Base-by-base conservation (phyloP, 257 asterid genomes). In the Solanum lignicaule region DNA sequence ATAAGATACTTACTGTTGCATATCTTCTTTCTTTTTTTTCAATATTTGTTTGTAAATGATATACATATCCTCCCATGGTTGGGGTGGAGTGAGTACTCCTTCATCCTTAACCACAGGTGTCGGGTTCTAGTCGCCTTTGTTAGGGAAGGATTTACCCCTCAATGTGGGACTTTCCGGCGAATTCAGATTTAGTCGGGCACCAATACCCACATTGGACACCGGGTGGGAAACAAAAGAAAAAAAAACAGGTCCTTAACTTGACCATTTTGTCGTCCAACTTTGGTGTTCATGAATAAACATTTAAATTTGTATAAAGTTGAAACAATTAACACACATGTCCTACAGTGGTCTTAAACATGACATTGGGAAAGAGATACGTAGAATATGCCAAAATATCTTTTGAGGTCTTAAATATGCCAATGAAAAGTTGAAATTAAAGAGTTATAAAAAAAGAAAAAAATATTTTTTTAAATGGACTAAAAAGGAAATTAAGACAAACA, bases 101-200 rank as follows among this genome's bases (percentile, higher is more conserved):
- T 55, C 1, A 18, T 55, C n/a, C n/a, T 55, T 52, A 52, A 55
- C 65, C 2, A 55, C 65, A 55, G 0, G 4, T 52, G 9, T 52
- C 9, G 9, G 10, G 65, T 55, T 55, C 2, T 10, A 20, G n/a
- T 55, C 2, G 10, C 4, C 65, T 18, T 55, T 55, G n/a, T 18
- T 55, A 55, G n/a, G 23, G 10, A 52, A 52, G 3, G 10, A 6
- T 52, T 52, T 52, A 18, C n/a, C n/a, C 7, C 10, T 18, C 62
- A 52, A 52, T 7, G 10, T 52, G 9, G 4, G 0, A 52, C 10
- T 52, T 52, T 1, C 0, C 10, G 4, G 25, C 0, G n/a, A 55
- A 55, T 55, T 8, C 65, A 20, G 4, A 55, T 55, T 55, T 55
- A 55, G 0, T 55, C 11, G 0, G 11, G 10, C 5, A 18, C 2